phyloP scores from a whole-genome alignment of 768 basidiomycete species.

The Agaricus subrufescens region DNA sequence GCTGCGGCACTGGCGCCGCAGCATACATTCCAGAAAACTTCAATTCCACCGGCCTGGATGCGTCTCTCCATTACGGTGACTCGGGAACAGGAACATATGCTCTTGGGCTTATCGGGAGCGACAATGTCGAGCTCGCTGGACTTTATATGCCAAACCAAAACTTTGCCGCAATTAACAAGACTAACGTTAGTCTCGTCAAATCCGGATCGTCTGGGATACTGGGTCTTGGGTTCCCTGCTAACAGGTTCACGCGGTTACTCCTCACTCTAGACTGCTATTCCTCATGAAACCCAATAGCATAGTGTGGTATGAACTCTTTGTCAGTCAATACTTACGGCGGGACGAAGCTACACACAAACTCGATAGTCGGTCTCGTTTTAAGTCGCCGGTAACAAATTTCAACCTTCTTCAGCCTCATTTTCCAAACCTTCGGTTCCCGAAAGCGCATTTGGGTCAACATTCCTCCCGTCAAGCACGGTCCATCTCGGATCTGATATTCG shows the following conservation, averaged over 20 bases:
- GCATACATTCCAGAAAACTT: constrained; percentile 51
- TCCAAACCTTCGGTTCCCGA: constrained; percentile 19
- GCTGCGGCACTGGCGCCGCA: constrained; percentile 31
- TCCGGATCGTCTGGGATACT: constrained; percentile 63
- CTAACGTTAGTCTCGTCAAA: constrained; percentile 57
- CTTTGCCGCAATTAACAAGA: constrained; percentile 64
- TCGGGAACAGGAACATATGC: constrained; percentile 68
- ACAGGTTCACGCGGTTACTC: constrained; percentile 41
- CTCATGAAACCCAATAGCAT: constrained; percentile 26
- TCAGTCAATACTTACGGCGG: constrained; percentile 11
- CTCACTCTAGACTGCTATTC: neutral
- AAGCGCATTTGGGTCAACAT: constrained; percentile 6
- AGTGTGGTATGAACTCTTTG: constrained; percentile 39
- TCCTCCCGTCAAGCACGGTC: neutral
- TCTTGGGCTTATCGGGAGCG: constrained; percentile 56
- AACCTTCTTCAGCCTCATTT: constrained; percentile 22
- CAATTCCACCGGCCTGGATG: constrained; percentile 40
- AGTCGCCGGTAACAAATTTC: constrained; percentile 16
- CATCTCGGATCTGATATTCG: constrained; percentile 18
- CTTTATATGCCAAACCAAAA: constrained; percentile 46
- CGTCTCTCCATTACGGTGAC: constrained; percentile 62
- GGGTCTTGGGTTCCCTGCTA: constrained; percentile 70
- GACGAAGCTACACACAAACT: neutral
- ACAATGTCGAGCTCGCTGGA: constrained; percentile 50
- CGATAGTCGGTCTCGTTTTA: constrained; percentile 12